Conservation (phyloP, 495 filamentous ascomycete genomes). For the Penicillium turbatum region DNA sequence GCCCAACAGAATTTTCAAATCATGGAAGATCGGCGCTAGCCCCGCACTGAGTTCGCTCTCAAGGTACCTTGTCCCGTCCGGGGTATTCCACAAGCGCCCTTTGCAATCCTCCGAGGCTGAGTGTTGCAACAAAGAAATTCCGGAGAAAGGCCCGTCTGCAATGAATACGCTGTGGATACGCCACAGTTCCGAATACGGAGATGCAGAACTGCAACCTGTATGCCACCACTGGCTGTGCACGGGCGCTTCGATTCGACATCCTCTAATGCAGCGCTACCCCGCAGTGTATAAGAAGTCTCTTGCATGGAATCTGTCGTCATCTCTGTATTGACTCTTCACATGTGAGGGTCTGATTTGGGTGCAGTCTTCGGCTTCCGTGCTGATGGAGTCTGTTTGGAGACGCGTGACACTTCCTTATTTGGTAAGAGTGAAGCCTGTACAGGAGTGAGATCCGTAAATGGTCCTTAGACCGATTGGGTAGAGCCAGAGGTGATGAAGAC, state of each 20-base stretch:
- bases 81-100: background rate
- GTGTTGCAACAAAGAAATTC: background rate
- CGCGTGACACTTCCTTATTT: background rate
- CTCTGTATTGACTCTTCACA: background rate
- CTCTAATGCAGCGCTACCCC: background rate
- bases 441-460: background rate
- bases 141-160: background rate
- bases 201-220: background rate
- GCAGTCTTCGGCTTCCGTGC: background rate
- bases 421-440: background rate
- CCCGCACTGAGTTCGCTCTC: background rate
- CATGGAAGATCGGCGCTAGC: background rate
- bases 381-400: background rate
- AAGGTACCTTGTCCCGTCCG: background rate
- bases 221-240: background rate
- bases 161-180: background rate
- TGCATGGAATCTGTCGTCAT: background rate
- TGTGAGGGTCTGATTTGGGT: background rate
- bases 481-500: background rate
- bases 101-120: background rate
- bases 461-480: background rate
- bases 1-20: background rate
- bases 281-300: background rate
- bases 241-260: background rate
- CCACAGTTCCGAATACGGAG: background rate